A percentile compares a stretch with the other conserved stretches of the same genome.
phyloP scores from a whole-genome alignment of 139 green algal species.

The Dunaliella sp. region DNA sequence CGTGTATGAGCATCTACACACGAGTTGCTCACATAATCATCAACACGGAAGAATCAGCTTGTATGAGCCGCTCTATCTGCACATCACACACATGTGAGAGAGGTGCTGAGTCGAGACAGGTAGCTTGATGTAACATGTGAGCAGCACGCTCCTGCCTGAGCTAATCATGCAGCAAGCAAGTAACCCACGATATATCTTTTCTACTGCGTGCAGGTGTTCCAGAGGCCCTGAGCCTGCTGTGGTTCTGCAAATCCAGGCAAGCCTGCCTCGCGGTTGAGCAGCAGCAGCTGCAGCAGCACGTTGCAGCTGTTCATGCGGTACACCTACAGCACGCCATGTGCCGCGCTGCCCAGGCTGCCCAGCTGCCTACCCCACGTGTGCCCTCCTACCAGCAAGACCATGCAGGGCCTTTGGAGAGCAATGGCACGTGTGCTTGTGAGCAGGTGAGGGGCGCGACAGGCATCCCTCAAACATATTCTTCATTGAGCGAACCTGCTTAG shows the following conservation, averaged over 20 bases:
- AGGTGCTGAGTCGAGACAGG: no score
- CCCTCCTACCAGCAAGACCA: conserved; percentile 13
- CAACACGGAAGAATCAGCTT: no score
- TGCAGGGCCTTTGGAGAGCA: background rate
- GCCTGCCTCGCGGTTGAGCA: conserved; percentile 23
- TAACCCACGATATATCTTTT: no score
- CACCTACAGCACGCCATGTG: conserved; percentile 20
- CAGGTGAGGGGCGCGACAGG: background rate
- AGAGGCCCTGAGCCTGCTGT: conserved; percentile 10
- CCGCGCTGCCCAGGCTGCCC: background rate
- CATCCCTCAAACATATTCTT: no score
- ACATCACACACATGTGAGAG: no score
- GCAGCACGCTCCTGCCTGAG: no score
- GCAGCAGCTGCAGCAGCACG: conserved; percentile 19
- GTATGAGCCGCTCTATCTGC: no score
- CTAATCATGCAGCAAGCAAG: no score
- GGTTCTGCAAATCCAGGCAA: conserved; percentile 16
- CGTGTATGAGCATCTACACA: no score
- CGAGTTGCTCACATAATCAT: no score
- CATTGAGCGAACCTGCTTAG: no score
- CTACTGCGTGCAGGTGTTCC: background rate
- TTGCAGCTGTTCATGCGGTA: conserved; percentile 15
- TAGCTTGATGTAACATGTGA: no score
- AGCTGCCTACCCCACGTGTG: background rate
- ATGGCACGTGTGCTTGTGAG: conserved; percentile 16